Conservation (phyloP, 2,329 filamentous ascomycete genomes). For the Lasiodiplodia citricola region DNA sequence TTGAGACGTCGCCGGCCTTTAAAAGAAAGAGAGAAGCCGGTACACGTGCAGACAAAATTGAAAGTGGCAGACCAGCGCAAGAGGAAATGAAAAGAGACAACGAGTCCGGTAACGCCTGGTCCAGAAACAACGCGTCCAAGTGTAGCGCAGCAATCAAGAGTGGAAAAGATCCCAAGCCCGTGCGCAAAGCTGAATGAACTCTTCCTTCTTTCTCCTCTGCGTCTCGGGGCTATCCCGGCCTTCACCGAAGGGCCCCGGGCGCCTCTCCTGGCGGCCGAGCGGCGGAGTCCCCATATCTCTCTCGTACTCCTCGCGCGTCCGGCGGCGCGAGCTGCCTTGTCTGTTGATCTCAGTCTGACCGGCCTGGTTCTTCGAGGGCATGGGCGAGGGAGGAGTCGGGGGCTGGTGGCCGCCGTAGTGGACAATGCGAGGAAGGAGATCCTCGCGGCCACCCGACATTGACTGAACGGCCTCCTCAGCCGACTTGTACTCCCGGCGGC, state of each 20-base stretch:
- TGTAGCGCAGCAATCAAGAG: conserved; percentile 59
- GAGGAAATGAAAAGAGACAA: background rate
- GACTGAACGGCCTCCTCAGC: conserved; percentile 95
- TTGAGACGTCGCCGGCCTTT: conserved; percentile 17
- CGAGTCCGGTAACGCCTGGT: conserved; percentile 10
- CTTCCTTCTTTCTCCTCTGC: conserved; percentile 84
- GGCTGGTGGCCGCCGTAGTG: conserved; percentile 96
- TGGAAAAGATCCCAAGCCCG: conserved; percentile 97
- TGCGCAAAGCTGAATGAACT: conserved; percentile 85
- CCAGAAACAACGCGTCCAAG: background rate
- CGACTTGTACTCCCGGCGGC: conserved; percentile 87
- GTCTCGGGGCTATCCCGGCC: conserved; percentile 84
- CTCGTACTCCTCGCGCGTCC: conserved; percentile 89
- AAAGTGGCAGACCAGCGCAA: conserved; percentile 18
- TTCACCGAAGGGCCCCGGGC: conserved; percentile 72
- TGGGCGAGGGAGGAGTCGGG: conserved; percentile 84
- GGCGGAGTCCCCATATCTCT: conserved; percentile 84
- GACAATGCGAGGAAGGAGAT: conserved; percentile 89
- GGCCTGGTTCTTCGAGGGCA: conserved; percentile 52
- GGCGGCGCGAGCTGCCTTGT: conserved; percentile 70
- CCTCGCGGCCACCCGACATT: conserved; percentile 86
- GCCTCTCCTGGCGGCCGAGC: conserved; percentile 65
- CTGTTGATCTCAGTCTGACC: conserved; percentile 42
- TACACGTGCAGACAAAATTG: background rate
- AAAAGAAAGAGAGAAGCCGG: conserved; percentile 18